phyloP scores from a whole-genome alignment of 1,284 basidiomycete genomes.

The Microbotryum intermedium region DNA sequence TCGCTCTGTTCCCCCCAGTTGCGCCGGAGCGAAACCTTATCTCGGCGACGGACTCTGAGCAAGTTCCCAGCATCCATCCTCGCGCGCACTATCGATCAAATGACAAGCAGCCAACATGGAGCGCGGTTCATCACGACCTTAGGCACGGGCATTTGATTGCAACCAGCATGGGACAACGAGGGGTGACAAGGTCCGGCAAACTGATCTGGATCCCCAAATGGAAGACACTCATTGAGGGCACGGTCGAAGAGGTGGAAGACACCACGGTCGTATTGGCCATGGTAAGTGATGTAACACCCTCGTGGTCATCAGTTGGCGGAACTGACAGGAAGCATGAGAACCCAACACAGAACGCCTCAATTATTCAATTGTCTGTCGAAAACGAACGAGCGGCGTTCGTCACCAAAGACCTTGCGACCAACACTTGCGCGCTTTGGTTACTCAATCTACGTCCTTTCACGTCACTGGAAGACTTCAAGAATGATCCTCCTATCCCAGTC shows the following conservation, averaged over 20 bases:
- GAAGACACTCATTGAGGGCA: not conserved
- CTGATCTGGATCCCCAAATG: not conserved
- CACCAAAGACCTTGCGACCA: not conserved
- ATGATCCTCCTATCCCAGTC: not conserved
- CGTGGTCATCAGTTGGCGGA: too few species aligned
- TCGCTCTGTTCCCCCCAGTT: not conserved
- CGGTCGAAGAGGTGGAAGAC: not conserved
- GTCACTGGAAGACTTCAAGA: not conserved
- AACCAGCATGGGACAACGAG: not conserved
- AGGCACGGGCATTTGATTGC: not conserved
- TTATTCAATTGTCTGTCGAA: slow-evolving; percentile 2
- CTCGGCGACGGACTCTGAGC: too few species aligned
- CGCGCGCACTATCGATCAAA: too few species aligned
- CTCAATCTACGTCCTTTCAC: not conserved
- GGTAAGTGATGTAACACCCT: too few species aligned
- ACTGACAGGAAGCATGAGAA: not conserved
- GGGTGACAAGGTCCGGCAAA: not conserved
- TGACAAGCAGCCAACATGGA: not conserved
- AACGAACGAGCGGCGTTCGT: slow-evolving; percentile 4
- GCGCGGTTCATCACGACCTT: slow-evolving; percentile 1
- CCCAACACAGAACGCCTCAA: not conserved
- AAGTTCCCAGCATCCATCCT: too few species aligned
- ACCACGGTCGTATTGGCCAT: not conserved
- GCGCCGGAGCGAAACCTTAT: too few species aligned
- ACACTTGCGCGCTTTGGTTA: not conserved